Evolutionary conservation across 2,329 filamentous ascomycete species (phyloP).

Genomic region (Graphilbum fragrans): DNA sequence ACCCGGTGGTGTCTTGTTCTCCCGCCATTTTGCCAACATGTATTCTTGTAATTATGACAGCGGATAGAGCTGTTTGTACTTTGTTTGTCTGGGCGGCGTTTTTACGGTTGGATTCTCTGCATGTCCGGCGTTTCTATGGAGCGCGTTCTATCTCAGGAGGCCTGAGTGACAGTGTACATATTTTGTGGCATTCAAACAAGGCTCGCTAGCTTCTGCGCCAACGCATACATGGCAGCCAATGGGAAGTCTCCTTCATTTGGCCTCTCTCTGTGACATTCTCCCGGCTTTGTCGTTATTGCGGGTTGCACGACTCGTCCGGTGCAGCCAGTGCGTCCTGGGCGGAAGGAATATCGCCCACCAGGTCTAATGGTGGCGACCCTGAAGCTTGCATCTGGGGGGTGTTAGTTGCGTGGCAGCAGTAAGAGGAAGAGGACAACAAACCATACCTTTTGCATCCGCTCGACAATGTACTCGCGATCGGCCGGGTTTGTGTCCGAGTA

Average conservation of each 20-base stretch:
- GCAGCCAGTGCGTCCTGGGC: conserved; percentile 59
- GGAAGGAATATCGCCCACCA: conserved; percentile 81
- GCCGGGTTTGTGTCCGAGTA: conserved; percentile 73
- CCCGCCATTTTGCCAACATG: no score
- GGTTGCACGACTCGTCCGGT: conserved; percentile 50
- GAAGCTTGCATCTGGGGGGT: conserved; percentile 79
- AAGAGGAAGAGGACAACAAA: background rate
- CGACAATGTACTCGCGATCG: conserved; percentile 86
- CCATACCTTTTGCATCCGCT: conserved; percentile 88
- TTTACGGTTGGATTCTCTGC: no score
- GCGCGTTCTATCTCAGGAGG: no score
- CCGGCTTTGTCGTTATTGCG: conserved; percentile 31
- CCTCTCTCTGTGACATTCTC: background rate
- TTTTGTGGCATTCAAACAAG: no score
- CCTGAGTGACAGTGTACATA: no score
- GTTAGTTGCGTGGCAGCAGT: conserved; percentile 7
- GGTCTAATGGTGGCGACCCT: conserved; percentile 78
- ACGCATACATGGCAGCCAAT: no score
- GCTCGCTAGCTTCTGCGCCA: no score
- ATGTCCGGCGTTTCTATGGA: no score
- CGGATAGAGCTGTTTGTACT: no score
- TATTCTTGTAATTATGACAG: no score
- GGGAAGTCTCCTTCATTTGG: background rate
- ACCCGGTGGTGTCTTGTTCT: background rate
- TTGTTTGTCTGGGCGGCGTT: no score